phyloP scores from a whole-genome alignment of 495 filamentous ascomycete species.

The Neurospora cerealis region DNA sequence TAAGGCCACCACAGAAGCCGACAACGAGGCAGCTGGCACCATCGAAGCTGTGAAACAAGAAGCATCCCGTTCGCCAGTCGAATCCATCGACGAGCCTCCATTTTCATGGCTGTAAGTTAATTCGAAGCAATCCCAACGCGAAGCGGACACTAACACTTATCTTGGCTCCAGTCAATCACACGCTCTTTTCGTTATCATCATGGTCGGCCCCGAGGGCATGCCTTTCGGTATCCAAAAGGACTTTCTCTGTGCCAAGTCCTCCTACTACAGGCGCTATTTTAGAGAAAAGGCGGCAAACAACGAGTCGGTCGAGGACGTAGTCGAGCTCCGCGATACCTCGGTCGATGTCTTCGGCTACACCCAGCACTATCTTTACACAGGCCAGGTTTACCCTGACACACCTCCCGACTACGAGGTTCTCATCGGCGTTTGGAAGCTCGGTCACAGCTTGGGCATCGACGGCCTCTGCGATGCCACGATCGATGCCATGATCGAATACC shows the following conservation, averaged over 20 bases:
- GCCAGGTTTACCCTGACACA: slow-evolving; percentile 30
- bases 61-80: neutral
- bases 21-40: neutral
- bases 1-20: neutral
- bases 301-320: slow-evolving; percentile 32
- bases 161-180: slow-evolving; percentile 34
- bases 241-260: slow-evolving; percentile 40
- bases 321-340: slow-evolving; percentile 35
- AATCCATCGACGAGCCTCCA: slow-evolving; percentile 1
- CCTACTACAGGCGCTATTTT: slow-evolving; percentile 35
- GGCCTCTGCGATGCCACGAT: slow-evolving; percentile 41
- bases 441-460: slow-evolving; percentile 38
- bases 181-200: slow-evolving; percentile 39
- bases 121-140: neutral
- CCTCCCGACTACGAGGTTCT: slow-evolving; percentile 39
- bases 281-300: slow-evolving; percentile 13
- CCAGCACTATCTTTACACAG: slow-evolving; percentile 44
- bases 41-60: neutral
- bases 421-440: slow-evolving; percentile 43
- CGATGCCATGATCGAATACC: slow-evolving; percentile 41
- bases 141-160: slow-evolving; percentile 1
- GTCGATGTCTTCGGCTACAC: slow-evolving; percentile 38
- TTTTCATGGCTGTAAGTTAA: slow-evolving; percentile 28
- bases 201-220: slow-evolving; percentile 37
- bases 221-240: slow-evolving; percentile 48